phyloP scores from a whole-genome alignment of 495 filamentous ascomycete genomes.

The Hyaloscypha hepaticicola region DNA sequence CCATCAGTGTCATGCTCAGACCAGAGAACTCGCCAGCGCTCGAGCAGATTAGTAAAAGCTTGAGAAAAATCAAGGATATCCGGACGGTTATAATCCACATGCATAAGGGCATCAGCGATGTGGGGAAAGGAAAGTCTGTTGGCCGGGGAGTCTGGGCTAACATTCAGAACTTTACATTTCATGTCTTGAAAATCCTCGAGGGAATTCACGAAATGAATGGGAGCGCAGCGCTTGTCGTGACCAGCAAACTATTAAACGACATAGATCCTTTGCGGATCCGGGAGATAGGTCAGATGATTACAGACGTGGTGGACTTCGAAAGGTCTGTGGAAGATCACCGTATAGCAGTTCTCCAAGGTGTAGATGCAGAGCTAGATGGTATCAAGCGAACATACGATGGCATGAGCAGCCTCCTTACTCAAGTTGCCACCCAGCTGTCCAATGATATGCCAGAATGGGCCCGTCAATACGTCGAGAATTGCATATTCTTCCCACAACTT shows the following conservation, averaged over 20 bases:
- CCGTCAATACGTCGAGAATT: constrained; percentile 56
- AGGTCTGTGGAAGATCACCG: constrained; percentile 70
- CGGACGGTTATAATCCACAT: constrained; percentile 67
- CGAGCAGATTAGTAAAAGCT: constrained; percentile 56
- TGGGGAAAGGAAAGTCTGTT: constrained; percentile 55
- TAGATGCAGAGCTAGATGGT: constrained; percentile 74
- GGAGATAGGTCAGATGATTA: constrained; percentile 66
- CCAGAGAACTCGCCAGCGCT: constrained; percentile 64
- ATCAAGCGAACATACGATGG: constrained; percentile 78
- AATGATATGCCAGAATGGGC: constrained; percentile 59
- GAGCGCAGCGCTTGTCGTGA: constrained; percentile 53
- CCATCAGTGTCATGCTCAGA: constrained; percentile 65
- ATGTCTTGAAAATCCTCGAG: constrained; percentile 67
- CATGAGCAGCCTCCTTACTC: constrained; percentile 67
- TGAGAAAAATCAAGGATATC: constrained; percentile 80
- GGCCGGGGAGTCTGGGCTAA: constrained; percentile 70
- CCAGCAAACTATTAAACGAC: constrained; percentile 52
- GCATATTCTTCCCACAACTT: constrained; percentile 84
- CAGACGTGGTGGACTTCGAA: constrained; percentile 78
- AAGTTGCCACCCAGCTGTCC: constrained; percentile 61
- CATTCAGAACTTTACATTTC: constrained; percentile 49
- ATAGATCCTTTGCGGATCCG: constrained; percentile 54
- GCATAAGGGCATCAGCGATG: constrained; percentile 69
- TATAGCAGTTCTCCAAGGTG: constrained; percentile 68
- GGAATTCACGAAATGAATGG: constrained; percentile 60